phyloP scores from a whole-genome alignment of 768 basidiomycete genomes.

The Suillus fuscotomentosus region DNA sequence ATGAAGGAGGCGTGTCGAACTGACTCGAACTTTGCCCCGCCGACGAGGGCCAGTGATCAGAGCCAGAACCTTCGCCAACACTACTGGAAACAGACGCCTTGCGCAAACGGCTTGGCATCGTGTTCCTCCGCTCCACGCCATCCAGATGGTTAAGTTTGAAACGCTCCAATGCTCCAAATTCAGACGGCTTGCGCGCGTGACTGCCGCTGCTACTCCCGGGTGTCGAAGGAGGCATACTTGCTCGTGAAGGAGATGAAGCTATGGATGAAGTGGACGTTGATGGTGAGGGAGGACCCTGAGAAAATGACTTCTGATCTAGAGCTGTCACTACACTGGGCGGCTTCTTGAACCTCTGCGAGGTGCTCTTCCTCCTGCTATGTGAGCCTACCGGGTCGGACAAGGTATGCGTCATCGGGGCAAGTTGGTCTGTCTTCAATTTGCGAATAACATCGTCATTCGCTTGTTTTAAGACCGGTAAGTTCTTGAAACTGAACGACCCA shows the following conservation, averaged over 20 bases:
- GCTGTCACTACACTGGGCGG: conserved; percentile 76
- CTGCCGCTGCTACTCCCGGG: conserved; percentile 54
- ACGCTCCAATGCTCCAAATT: conserved; percentile 82
- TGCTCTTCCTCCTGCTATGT: conserved; percentile 71
- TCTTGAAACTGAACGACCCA: conserved; percentile 98
- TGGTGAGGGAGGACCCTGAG: conserved; percentile 86
- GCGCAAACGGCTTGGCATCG: conserved; percentile 85
- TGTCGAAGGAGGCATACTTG: conserved; percentile 68
- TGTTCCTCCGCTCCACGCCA: conserved; percentile 70
- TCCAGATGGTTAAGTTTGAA: conserved; percentile 85
- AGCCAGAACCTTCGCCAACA: conserved; percentile 74
- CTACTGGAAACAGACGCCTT: conserved; percentile 87
- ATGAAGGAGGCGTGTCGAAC: conserved; percentile 68
- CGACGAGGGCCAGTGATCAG: conserved; percentile 69
- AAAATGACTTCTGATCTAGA: conserved; percentile 57
- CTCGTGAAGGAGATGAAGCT: conserved; percentile 83
- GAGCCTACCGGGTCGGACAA: conserved; percentile 59
- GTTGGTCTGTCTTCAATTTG: conserved; percentile 90
- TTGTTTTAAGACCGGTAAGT: conserved; percentile 92
- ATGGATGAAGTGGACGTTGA: conserved; percentile 90
- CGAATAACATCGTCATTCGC: conserved; percentile 98
- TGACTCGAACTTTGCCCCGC: conserved; percentile 52
- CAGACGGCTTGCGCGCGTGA: conserved; percentile 85
- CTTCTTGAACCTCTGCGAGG: conserved; percentile 82
- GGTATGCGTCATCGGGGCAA: conserved; percentile 73